Percentiles rank a stretch among this genome's conserved stretches.
These are phyloP conservation scores for Alternaria angustiovoidea DNA, from an alignment of 2,329 filamentous ascomycete genomes.

Conservation along the genomic window DNA sequence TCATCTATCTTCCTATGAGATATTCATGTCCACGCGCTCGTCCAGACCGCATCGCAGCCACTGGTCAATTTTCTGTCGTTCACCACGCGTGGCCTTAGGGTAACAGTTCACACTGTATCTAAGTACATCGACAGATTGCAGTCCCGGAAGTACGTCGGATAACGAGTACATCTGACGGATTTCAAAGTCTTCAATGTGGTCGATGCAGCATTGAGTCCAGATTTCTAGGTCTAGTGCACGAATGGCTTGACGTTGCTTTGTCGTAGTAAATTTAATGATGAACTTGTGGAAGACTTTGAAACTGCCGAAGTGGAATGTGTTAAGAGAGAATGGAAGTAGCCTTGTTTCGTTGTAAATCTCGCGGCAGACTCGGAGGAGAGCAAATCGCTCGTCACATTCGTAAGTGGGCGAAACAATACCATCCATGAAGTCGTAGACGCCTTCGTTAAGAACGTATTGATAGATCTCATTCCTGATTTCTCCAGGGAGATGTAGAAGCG, in stretches of 20 bases:
- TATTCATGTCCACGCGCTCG: neutral
- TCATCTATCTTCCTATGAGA: neutral
- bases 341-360: constrained; percentile 17
- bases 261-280: neutral
- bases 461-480: constrained; percentile 16
- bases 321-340: constrained; percentile 8
- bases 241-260: neutral
- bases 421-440: neutral
- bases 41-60: neutral
- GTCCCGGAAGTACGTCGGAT: neutral
- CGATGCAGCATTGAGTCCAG: neutral
- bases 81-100: neutral
- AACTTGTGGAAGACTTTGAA: neutral
- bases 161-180: neutral
- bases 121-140: neutral
- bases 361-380: constrained; percentile 16
- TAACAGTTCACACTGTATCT: neutral
- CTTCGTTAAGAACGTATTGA: neutral
- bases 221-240: neutral
- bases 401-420: neutral
- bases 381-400: neutral
- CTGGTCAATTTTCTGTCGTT: neutral
- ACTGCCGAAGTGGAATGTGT: neutral
- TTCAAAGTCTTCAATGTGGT: neutral
- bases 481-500: neutral